phyloP scores from a whole-genome alignment of 2,329 filamentous ascomycete genomes.

The Lachnellula suecica region DNA sequence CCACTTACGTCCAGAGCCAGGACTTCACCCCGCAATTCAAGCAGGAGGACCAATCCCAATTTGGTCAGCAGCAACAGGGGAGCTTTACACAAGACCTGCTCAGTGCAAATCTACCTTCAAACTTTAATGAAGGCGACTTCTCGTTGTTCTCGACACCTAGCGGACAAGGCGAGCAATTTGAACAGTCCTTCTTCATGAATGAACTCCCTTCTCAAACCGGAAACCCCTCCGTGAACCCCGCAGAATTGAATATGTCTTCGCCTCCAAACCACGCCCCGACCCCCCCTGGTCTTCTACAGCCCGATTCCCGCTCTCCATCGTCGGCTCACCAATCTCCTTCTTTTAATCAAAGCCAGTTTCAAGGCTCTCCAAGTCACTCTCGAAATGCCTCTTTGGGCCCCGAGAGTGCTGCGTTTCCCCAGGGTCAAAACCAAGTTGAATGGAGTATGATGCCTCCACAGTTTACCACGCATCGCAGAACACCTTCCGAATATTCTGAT shows the following conservation, averaged over 20 bases:
- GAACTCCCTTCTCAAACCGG: constrained; percentile 41
- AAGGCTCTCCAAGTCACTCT: constrained; percentile 31
- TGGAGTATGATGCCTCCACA: constrained; percentile 56
- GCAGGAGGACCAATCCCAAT: constrained; percentile 30
- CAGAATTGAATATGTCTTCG: constrained; percentile 49
- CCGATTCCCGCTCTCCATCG: constrained; percentile 31
- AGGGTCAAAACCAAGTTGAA: constrained; percentile 49
- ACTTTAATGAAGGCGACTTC: constrained; percentile 58
- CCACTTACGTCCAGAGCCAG: constrained; percentile 24
- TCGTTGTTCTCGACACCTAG: constrained; percentile 60
- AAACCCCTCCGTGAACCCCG: constrained; percentile 43
- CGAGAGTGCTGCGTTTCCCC: constrained; percentile 46
- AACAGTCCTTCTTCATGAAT: constrained; percentile 60
- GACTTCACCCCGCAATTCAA: constrained; percentile 34
- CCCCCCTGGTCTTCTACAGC: constrained; percentile 30
- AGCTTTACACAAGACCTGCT: constrained; percentile 48
- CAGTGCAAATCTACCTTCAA: constrained; percentile 48
- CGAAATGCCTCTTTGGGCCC: constrained; percentile 33
- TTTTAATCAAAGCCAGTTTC: constrained; percentile 32
- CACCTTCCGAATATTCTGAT: constrained; percentile 89
- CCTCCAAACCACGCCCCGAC: constrained; percentile 29
- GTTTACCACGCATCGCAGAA: constrained; percentile 81
- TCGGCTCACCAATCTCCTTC: constrained; percentile 33
- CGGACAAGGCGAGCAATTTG: constrained; percentile 56
- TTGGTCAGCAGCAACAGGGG: constrained; percentile 45